phyloP scores from a whole-genome alignment of 192 early-diverging fungal genomes.

The Coemansia sp. region DNA sequence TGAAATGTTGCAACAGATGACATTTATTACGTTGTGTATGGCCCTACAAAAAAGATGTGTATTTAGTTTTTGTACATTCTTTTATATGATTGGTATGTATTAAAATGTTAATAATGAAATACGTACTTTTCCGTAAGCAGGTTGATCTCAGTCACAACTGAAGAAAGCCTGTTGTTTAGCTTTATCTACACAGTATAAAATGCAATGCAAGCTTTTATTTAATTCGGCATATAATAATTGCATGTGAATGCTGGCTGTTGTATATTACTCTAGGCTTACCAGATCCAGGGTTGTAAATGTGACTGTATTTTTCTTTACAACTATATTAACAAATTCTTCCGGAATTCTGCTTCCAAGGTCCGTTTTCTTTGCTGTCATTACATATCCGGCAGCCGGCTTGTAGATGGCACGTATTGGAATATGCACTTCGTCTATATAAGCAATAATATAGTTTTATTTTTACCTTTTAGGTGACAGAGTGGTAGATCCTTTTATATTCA shows the following conservation, averaged over 20 bases:
- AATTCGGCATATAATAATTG: not conserved
- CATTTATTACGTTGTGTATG: slow-evolving; percentile 30
- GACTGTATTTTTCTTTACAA: slow-evolving; percentile 61
- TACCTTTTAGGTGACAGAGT: too few relatives aligned
- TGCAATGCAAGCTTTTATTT: not conserved
- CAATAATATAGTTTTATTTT: not conserved
- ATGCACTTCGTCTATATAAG: slow-evolving; percentile 51
- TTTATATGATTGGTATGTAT: not conserved
- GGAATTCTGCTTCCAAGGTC: slow-evolving; percentile 57
- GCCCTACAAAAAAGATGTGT: slow-evolving; percentile 13
- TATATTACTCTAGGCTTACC: slow-evolving; percentile 35
- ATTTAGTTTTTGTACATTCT: not conserved
- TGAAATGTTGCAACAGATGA: slow-evolving; percentile 61
- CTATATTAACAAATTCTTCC: slow-evolving; percentile 71
- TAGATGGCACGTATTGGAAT: slow-evolving; percentile 71
- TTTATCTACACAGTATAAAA: slow-evolving; percentile 54
- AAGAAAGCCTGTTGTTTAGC: slow-evolving; percentile 78
- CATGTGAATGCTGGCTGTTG: not conserved
- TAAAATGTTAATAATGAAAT: not conserved
- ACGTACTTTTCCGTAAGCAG: slow-evolving; percentile 74
- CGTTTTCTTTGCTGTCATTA: slow-evolving; percentile 55
- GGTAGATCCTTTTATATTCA: too few relatives aligned
- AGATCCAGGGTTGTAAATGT: slow-evolving; percentile 79
- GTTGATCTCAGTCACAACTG: slow-evolving; percentile 81
- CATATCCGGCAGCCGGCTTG: slow-evolving; percentile 62